Conservation (phyloP, 1,284 basidiomycete genomes). For the Naganishia sp. region DNA sequence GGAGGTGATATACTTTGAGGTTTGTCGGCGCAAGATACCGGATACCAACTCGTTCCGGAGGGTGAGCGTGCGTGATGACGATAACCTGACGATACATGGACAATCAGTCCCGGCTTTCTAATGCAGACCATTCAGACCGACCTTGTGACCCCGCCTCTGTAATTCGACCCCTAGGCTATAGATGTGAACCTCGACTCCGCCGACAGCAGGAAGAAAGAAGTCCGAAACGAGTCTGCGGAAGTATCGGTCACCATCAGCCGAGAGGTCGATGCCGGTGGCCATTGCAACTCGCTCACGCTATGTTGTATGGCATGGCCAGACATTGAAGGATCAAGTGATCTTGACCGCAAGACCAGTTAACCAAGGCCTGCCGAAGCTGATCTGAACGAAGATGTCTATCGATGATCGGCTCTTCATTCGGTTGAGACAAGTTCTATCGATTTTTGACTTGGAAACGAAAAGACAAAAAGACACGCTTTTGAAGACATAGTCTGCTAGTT, state of each 20-base stretch:
- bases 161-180: conserved; percentile 88
- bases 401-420: not conserved
- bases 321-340: not conserved
- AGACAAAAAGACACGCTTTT: no score
- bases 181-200: conserved; percentile 96
- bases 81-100: conserved; percentile 66
- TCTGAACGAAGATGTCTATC: no score
- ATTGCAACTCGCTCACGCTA: conserved; percentile 9
- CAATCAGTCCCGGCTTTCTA: conserved; percentile 7
- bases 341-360: no score
- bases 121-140: conserved; percentile 45
- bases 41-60: conserved; percentile 79
- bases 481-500: no score
- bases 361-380: no score
- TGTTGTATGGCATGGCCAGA: conserved; percentile 24
- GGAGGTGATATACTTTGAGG: conserved; percentile 93
- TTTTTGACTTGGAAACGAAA: no score
- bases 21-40: conserved; percentile 74
- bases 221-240: conserved; percentile 77
- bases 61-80: conserved; percentile 89
- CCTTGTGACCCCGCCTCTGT: conserved; percentile 81
- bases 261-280: not conserved
- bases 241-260: not conserved
- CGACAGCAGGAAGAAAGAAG: conserved; percentile 89
- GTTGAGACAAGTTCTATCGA: conserved; percentile 20